Evolutionary conservation across 2,329 filamentous ascomycete genomes (phyloP).

Genomic region (Thielaviopsis cerberus): DNA sequence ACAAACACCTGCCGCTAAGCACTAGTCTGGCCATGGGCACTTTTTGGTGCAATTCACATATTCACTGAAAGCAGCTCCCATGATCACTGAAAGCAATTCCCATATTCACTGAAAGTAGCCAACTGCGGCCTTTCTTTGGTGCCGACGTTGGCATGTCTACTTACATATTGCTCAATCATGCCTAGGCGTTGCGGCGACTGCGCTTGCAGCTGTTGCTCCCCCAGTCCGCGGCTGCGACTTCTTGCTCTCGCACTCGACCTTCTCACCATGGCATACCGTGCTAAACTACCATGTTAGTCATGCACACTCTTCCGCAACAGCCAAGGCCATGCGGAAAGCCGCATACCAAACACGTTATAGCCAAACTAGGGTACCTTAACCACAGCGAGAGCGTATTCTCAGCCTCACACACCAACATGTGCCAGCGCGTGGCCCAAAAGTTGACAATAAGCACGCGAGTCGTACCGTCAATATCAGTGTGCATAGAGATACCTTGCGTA

Average conservation of each 20-base stretch:
- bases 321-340: neutral
- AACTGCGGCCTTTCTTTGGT: too few species aligned
- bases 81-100: too few species aligned
- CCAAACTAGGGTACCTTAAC: slow-evolving; percentile 76
- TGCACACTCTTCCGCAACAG: slow-evolving; percentile 12
- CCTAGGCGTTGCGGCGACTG: neutral
- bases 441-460: slow-evolving; percentile 66
- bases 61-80: too few species aligned
- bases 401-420: slow-evolving; percentile 68
- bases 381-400: slow-evolving; percentile 75
- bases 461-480: slow-evolving; percentile 49
- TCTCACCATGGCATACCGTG: slow-evolving; percentile 46
- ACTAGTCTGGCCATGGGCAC: too few species aligned
- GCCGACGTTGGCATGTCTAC: neutral
- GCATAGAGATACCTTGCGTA: slow-evolving; percentile 85
- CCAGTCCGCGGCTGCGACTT: slow-evolving; percentile 32
- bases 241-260: slow-evolving; percentile 43
- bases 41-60: too few species aligned
- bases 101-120: too few species aligned
- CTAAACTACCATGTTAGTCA: slow-evolving; percentile 19
- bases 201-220: slow-evolving; percentile 35
- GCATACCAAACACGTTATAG: slow-evolving; percentile 72
- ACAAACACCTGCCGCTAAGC: too few species aligned
- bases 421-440: slow-evolving; percentile 70
- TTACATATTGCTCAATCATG: neutral